These are phyloP conservation scores for Lachancea waltii DNA, from an alignment of 805 yeast genomes.

Conservation along the genomic window DNA sequence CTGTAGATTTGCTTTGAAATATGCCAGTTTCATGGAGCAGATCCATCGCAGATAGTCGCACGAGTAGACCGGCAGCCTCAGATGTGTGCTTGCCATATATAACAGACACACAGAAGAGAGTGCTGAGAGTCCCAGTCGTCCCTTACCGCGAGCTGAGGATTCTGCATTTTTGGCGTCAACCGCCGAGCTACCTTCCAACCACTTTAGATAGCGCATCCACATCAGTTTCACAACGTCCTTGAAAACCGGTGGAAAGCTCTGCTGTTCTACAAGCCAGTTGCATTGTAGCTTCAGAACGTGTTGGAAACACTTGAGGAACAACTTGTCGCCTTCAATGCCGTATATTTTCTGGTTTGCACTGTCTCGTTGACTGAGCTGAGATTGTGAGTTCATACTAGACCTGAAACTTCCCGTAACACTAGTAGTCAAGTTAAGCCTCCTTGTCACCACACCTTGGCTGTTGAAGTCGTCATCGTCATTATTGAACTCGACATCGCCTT, in stretches of 20 bases:
- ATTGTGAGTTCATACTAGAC: slow-evolving; percentile 29
- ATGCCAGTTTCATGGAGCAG: slow-evolving; percentile 43
- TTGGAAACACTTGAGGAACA: slow-evolving; percentile 46
- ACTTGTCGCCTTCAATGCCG: slow-evolving; percentile 43
- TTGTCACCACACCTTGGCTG: slow-evolving; percentile 39
- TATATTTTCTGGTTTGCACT: slow-evolving; percentile 30
- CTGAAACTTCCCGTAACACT: slow-evolving; percentile 36
- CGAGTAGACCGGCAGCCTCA: slow-evolving; percentile 45
- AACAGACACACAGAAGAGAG: slow-evolving; percentile 34
- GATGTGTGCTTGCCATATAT: slow-evolving; percentile 44
- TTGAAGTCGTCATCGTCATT: slow-evolving; percentile 69
- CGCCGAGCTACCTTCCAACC: slow-evolving; percentile 1
- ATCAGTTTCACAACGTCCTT: slow-evolving; percentile 34
- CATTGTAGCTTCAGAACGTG: slow-evolving; percentile 44
- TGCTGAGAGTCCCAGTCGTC: no score
- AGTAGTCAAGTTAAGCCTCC: slow-evolving; percentile 48
- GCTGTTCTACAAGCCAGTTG: slow-evolving; percentile 33
- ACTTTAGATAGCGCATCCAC: slow-evolving; percentile 31
- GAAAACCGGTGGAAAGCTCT: slow-evolving; percentile 28
- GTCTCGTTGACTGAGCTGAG: slow-evolving; percentile 14
- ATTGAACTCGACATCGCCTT: slow-evolving; percentile 69
- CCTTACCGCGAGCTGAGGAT: no score
- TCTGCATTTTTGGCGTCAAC: slow-evolving; percentile 4
- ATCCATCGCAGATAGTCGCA: slow-evolving; percentile 42
- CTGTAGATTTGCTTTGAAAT: slow-evolving; percentile 34